These are phyloP conservation scores for Erodium texanum DNA, from an alignment of 441 rosid species.

Conservation along the genomic window DNA sequence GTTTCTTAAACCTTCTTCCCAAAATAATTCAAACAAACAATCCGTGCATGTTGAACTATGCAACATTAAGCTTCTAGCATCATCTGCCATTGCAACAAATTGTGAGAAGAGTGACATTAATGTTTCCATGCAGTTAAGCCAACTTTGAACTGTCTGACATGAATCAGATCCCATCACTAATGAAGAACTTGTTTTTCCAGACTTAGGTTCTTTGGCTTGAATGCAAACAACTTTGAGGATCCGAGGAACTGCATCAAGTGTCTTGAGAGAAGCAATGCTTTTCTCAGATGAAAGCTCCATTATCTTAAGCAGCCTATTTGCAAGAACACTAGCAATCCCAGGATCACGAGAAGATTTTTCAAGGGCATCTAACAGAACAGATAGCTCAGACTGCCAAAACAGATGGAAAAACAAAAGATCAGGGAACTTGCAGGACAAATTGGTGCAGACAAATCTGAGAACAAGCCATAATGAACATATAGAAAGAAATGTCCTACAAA, in stretches of 20 bases:
- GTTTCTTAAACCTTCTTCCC: slow-evolving; percentile 76
- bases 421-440: background rate
- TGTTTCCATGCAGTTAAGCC: slow-evolving; percentile 57
- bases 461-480: no score
- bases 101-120: slow-evolving; percentile 56
- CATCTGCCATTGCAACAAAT: slow-evolving; percentile 54
- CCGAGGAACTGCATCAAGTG: slow-evolving; percentile 62
- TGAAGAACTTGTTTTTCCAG: slow-evolving; percentile 23
- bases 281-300: slow-evolving; percentile 68
- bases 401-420: slow-evolving; percentile 9
- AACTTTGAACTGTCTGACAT: slow-evolving; percentile 30
- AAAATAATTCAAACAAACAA: slow-evolving; percentile 83
- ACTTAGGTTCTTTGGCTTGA: slow-evolving; percentile 60
- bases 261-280: slow-evolving; percentile 61
- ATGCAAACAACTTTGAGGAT: slow-evolving; percentile 72
- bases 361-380: slow-evolving; percentile 77
- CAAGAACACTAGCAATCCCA: slow-evolving; percentile 51
- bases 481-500: no score
- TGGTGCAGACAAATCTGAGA: background rate
- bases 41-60: slow-evolving; percentile 55
- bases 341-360: slow-evolving; percentile 78
- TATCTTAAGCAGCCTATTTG: slow-evolving; percentile 58
- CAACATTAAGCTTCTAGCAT: slow-evolving; percentile 57
- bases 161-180: slow-evolving; percentile 32
- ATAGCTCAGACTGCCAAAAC: slow-evolving; percentile 68